These are phyloP conservation scores for Picea glauca DNA, from an alignment of 75 land plant genomes.

Conservation along the genomic window DNA sequence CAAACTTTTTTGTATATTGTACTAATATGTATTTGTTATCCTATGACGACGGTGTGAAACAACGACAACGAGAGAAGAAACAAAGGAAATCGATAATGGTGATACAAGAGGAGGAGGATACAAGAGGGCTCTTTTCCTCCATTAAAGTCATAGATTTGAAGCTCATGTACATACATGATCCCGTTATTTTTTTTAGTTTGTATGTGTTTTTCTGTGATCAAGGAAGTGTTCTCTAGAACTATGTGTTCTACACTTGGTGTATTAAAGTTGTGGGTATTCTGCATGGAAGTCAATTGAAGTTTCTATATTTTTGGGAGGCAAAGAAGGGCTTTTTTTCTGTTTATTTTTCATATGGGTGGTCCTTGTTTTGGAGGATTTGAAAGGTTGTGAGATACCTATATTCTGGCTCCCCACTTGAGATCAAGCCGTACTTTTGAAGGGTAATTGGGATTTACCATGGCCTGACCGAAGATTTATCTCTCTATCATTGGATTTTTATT, in stretches of 20 bases:
- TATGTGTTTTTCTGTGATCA: background rate
- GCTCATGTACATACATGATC: background rate
- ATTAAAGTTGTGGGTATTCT: no score
- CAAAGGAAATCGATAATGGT: background rate
- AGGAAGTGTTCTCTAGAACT: background rate
- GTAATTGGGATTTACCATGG: background rate
- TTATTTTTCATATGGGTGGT: background rate
- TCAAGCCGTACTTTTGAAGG: background rate
- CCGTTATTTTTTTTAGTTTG: background rate
- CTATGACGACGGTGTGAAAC: background rate
- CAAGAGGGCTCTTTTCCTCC: background rate
- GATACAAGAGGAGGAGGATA: background rate
- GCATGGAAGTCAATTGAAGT: no score
- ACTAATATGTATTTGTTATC: background rate
- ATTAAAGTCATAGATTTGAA: background rate
- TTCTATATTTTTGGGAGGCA: no score
- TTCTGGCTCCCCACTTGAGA: background rate
- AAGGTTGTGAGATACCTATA: background rate
- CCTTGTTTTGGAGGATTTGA: background rate
- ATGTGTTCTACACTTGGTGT: no score
- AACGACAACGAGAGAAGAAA: background rate
- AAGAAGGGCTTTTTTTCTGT: no score
- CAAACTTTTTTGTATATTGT: background rate
- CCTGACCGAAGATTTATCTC: background rate
- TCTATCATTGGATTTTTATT: no score